Conservation (phyloP, 192 early-diverging fungal species). For the Coemansia sp. region DNA sequence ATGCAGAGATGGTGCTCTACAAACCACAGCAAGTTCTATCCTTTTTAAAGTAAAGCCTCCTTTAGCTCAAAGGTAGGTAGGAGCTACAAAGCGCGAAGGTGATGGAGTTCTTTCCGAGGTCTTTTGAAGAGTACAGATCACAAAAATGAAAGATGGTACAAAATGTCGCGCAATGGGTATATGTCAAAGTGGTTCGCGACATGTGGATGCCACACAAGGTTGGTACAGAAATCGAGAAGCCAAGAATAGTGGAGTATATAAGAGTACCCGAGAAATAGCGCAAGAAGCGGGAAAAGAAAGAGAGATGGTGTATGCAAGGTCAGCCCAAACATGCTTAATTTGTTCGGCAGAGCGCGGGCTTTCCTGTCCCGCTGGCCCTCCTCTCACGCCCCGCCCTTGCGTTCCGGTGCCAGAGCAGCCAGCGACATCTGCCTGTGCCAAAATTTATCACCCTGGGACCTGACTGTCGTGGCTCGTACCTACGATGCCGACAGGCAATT, state of each 20-base stretch:
- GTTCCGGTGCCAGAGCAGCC: neutral
- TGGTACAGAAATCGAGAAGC: neutral
- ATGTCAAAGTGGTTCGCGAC: neutral
- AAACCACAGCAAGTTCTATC: neutral
- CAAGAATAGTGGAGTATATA: neutral
- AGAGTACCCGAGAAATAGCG: constrained; percentile 5
- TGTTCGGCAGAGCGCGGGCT: constrained; percentile 1
- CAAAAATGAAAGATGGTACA: neutral
- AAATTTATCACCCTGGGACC: neutral
- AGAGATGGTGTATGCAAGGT: neutral
- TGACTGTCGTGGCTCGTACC: neutral
- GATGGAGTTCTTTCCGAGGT: neutral
- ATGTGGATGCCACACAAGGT: neutral
- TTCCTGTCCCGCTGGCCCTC: neutral
- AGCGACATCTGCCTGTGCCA: neutral
- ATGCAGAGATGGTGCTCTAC: neutral
- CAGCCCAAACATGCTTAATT: constrained; percentile 5
- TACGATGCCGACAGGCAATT: neutral
- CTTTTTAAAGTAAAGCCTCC: neutral
- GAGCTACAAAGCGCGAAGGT: neutral
- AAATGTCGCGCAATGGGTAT: neutral
- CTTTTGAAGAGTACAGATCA: constrained; percentile 1
- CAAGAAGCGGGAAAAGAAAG: neutral
- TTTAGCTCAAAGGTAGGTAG: neutral
- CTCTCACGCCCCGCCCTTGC: neutral